Evolutionary conservation across 805 yeast species (phyloP).

Genomic region (Metschnikowia continentalis): DNA sequence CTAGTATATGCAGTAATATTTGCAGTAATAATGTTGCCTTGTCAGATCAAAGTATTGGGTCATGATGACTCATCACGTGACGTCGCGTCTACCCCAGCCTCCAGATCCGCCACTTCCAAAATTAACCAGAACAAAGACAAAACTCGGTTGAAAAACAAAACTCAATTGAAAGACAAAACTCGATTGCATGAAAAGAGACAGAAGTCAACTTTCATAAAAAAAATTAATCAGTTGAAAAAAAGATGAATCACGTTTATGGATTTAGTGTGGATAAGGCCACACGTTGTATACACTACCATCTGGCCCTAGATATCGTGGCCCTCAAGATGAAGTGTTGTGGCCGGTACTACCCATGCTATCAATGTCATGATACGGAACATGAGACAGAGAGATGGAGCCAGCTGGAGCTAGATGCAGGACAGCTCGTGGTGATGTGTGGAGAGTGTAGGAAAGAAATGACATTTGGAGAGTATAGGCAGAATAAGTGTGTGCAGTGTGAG

Average conservation of each 20-base stretch:
- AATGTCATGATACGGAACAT: slow-evolving; percentile 31
- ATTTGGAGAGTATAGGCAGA: slow-evolving; percentile 23
- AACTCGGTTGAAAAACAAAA: too few relatives aligned
- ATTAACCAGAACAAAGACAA: too few relatives aligned
- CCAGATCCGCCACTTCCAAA: too few relatives aligned
- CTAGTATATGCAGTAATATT: too few relatives aligned
- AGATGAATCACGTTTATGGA: slow-evolving; percentile 11
- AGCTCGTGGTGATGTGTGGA: slow-evolving; percentile 34
- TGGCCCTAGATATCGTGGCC: slow-evolving; percentile 34
- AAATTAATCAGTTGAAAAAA: too few relatives aligned
- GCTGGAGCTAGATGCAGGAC: slow-evolving; percentile 8
- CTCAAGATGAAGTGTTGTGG: slow-evolving; percentile 37
- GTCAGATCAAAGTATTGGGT: too few relatives aligned
- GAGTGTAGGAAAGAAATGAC: slow-evolving; percentile 27
- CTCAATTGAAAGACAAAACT: too few relatives aligned
- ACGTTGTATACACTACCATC: slow-evolving; percentile 36
- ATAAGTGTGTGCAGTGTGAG: slow-evolving; percentile 24
- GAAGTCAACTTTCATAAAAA: too few relatives aligned
- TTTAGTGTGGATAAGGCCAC: slow-evolving; percentile 27
- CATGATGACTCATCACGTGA: too few relatives aligned
- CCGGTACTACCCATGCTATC: slow-evolving; percentile 35
- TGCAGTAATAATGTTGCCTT: too few relatives aligned
- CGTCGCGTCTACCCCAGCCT: too few relatives aligned
- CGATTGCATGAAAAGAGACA: too few relatives aligned
- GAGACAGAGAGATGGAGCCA: slow-evolving; percentile 13